These are phyloP conservation scores for Kwoniella dejecticola DNA, from an alignment of 768 basidiomycete genomes.

Conservation along the genomic window DNA sequence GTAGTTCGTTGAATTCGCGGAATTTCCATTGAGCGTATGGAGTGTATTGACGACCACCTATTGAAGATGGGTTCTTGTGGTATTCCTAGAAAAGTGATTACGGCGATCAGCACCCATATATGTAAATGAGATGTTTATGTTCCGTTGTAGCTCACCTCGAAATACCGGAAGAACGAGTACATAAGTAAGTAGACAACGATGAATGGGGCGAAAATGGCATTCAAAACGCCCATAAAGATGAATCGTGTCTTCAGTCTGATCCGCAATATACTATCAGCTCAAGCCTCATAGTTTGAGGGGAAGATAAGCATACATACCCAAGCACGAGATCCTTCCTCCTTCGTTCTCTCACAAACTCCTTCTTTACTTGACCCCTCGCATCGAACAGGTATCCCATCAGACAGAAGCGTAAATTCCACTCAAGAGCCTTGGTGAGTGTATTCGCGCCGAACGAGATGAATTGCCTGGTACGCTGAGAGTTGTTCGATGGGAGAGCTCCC, in stretches of 20 bases:
- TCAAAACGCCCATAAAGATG: conserved; percentile 95
- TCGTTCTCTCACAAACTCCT: conserved; percentile 84
- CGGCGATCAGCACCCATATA: too few relatives aligned
- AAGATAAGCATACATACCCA: conserved; percentile 67
- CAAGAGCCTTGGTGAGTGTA: conserved; percentile 82
- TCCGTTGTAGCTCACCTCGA: conserved; percentile 85
- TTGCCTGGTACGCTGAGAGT: conserved; percentile 62
- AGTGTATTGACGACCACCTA: conserved; percentile 89
- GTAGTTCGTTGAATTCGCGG: conserved; percentile 96
- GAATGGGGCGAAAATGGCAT: conserved; percentile 93
- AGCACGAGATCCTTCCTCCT: conserved; percentile 76
- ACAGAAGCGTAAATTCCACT: conserved; percentile 97
- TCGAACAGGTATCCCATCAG: conserved; percentile 95
- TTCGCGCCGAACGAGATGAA: conserved; percentile 60
- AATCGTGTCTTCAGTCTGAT: conserved; percentile 77
- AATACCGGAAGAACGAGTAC: conserved; percentile 99
- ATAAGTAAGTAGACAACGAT: conserved; percentile 94
- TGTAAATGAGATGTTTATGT: too few relatives aligned
- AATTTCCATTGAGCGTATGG: conserved; percentile 98
- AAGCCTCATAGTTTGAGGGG: too few relatives aligned
- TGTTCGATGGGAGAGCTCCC: conserved; percentile 12
- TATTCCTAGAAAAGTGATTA: conserved; percentile 89
- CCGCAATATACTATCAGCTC: too few relatives aligned
- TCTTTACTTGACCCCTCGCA: conserved; percentile 80
- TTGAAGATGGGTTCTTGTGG: conserved; percentile 95